Base-by-base conservation (phyloP, 805 yeast genomes). In the Cyberlindnera mrakii region DNA sequence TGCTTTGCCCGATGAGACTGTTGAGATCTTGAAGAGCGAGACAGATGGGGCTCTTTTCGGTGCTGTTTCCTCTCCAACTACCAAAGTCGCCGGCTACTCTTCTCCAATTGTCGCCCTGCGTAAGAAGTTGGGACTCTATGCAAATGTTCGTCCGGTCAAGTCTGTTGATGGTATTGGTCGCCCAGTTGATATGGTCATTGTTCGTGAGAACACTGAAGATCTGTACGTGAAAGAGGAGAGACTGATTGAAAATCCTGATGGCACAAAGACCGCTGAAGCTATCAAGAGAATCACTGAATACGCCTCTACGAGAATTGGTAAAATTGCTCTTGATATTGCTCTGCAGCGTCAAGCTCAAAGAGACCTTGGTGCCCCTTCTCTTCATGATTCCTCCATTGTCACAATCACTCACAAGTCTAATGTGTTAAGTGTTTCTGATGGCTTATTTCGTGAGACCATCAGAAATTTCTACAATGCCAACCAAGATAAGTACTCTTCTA, bases 31-130 rank as follows among this genome's bases (percentile, higher is more conserved):
- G 64, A 75, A 82, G 60, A 69, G 73, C 29, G 82, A 84, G 52
- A 93, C 99, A 68, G 96, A 93, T 58, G 98, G 97, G 71, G 99
- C 98, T 16, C 74, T 93, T 43, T 93, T 93, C 59, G 99, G 99
- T 55, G 96, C 99, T 44, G 99, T 93, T 43, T 87, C 89, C 38
- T 89, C 97, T 16, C 99, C 99, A 53, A 75, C 96, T 36, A 80
- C 82, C 56, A 89, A 89, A 68, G 98, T 93, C 37, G 93, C 77
- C 37, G 99, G 99, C 41, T 93, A 93, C 72, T 90, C 97, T 16
- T 91, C 98, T 27, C 99, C 99, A 55, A 91, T 93, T 65, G 99
- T 93, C 43, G 98, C 98, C n/a, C 75, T 93, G 60, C 84, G 99
- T 72, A 93, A 91, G 78, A 86, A 85, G 67, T 62, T 93, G 67